phyloP scores from a whole-genome alignment of 305 asterid species.

The Fraxinus paxiana region DNA sequence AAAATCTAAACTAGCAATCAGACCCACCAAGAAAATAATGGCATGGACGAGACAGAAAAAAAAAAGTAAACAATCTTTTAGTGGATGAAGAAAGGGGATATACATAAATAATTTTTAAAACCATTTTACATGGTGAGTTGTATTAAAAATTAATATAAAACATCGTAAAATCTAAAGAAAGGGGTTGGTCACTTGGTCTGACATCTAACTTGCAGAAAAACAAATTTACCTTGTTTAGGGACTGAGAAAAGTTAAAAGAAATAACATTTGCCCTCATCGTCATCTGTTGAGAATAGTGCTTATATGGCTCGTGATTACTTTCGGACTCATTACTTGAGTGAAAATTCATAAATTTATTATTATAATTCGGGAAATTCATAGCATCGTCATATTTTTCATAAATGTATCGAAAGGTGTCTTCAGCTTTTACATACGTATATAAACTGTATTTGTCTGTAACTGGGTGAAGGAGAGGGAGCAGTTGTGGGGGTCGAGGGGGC shows the following conservation, averaged over 20 bases:
- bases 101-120: not conserved
- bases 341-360: not conserved
- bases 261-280: not conserved
- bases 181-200: not conserved
- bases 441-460: conserved; percentile 29
- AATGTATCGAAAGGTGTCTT: not conserved
- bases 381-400: not conserved
- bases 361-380: not conserved
- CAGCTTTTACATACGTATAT: not conserved
- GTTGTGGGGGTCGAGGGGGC: not conserved
- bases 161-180: not conserved
- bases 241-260: not conserved
- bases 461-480: not conserved
- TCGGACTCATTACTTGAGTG: not conserved
- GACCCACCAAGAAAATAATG: conserved; percentile 45
- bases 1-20: conserved; percentile 22
- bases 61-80: conserved; percentile 22
- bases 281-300: not conserved
- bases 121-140: not conserved
- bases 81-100: conserved; percentile 26
- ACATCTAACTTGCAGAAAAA: not conserved
- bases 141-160: not conserved
- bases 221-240: not conserved
- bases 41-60: conserved; percentile 9
- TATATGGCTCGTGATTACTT: not conserved